phyloP scores from a whole-genome alignment of 306 rosid genomes.

The Fragaria nilgerrensis region DNA sequence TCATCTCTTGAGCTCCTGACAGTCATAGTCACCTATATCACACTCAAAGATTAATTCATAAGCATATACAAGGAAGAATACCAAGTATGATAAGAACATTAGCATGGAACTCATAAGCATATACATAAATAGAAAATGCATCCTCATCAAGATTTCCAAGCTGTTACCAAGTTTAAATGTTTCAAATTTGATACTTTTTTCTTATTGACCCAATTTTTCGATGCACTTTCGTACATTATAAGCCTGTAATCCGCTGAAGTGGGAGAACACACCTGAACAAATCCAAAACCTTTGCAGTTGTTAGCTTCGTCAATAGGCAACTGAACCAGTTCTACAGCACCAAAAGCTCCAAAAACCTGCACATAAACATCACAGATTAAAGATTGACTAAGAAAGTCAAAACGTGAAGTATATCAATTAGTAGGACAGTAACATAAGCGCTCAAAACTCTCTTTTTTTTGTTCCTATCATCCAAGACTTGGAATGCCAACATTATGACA shows the following conservation, averaged over 20 bases:
- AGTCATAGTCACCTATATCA: too few relatives aligned
- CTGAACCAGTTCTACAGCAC: constrained; percentile 91
- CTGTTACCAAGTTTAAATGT: neutral
- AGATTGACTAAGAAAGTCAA: constrained; percentile 17
- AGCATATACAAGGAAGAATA: too few relatives aligned
- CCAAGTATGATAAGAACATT: constrained; percentile 23
- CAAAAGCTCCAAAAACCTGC: constrained; percentile 98
- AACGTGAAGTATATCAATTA: neutral
- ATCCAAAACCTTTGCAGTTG: constrained; percentile 92
- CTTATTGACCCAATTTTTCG: neutral
- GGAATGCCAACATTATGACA: neutral
- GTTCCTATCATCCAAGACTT: neutral
- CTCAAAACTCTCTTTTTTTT: neutral
- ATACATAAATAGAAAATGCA: neutral
- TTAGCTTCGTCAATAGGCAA: constrained; percentile 89
- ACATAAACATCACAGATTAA: constrained; percentile 18
- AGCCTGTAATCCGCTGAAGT: neutral
- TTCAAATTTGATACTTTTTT: neutral
- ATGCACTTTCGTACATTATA: neutral
- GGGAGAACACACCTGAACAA: constrained; percentile 69
- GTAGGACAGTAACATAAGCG: neutral
- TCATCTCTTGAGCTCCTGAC: too few relatives aligned
- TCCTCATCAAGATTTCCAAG: neutral
- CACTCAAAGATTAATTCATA: too few relatives aligned
- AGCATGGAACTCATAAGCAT: neutral